phyloP scores from a whole-genome alignment of 257 asterid genomes.

The Coffea canephora region DNA sequence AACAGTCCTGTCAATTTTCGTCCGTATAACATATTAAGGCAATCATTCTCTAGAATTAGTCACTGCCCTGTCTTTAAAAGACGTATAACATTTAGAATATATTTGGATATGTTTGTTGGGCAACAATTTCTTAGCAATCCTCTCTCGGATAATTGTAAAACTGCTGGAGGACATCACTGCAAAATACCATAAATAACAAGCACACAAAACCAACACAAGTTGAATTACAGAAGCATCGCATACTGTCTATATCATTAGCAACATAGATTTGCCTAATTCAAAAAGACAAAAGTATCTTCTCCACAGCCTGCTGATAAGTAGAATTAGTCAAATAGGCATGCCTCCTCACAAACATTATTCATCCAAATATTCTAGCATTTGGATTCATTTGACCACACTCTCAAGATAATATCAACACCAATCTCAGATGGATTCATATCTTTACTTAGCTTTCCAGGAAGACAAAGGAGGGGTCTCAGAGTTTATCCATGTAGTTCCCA shows the following conservation, averaged over 20 bases:
- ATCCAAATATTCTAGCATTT: not conserved
- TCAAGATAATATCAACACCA: too few relatives aligned
- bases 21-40: too few relatives aligned
- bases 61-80: not conserved
- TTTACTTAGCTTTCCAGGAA: constrained; percentile 24
- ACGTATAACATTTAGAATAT: not conserved
- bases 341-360: not conserved
- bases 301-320: not conserved
- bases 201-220: not conserved
- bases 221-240: not conserved
- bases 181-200: not conserved
- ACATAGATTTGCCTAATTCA: not conserved
- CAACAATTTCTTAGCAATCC: not conserved
- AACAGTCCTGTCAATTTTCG: too few relatives aligned
- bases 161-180: not conserved
- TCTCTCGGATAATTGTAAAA: not conserved
- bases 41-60: too few relatives aligned
- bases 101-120: too few relatives aligned
- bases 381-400: not conserved
- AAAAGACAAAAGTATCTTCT: too few relatives aligned
- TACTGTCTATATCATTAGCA: not conserved
- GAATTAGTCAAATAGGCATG: not conserved
- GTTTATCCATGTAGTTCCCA: constrained; percentile 24
- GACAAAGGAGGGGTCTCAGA: constrained; percentile 33
- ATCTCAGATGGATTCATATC: not conserved